These are phyloP conservation scores for Helotiales sp. DNA, from an alignment of 2,329 filamentous ascomycete genomes.

Conservation along the genomic window DNA sequence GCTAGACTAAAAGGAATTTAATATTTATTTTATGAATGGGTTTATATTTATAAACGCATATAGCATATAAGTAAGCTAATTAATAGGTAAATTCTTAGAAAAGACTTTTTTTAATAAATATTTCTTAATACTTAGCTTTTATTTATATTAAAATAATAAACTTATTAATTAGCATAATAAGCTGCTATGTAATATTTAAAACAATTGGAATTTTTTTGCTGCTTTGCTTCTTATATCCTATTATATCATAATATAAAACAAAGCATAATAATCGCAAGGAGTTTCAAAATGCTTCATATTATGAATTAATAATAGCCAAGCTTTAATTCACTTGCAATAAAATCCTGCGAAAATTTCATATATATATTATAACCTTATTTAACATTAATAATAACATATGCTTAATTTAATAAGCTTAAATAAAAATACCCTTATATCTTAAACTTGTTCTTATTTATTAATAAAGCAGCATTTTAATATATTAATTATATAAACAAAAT, in stretches of 20 bases:
- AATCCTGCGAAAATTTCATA: background rate
- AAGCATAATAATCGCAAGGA: background rate
- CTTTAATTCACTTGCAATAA: background rate
- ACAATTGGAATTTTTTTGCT: background rate
- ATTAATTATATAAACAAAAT: too few relatives aligned
- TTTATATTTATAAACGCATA: slow-evolving; percentile 88
- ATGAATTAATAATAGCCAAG: background rate
- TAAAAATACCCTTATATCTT: background rate
- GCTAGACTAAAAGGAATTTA: slow-evolving; percentile 21
- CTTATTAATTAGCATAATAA: slow-evolving; percentile 15
- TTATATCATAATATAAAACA: background rate
- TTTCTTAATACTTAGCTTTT: slow-evolving; percentile 52
- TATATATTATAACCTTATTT: background rate
- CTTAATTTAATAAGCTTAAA: background rate
- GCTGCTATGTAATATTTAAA: background rate
- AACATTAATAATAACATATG: too few relatives aligned
- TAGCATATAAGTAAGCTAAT: slow-evolving; percentile 83
- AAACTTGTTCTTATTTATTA: background rate
- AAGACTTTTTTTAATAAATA: slow-evolving; percentile 80
- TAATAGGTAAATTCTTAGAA: slow-evolving; percentile 77
- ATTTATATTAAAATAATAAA: background rate
- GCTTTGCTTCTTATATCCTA: too few relatives aligned
- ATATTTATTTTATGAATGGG: slow-evolving; percentile 77
- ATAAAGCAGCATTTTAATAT: too few relatives aligned
- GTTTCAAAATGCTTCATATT: background rate